phyloP scores from a whole-genome alignment of 352 stramenopile species.

The Phytophthora lateralis region DNA sequence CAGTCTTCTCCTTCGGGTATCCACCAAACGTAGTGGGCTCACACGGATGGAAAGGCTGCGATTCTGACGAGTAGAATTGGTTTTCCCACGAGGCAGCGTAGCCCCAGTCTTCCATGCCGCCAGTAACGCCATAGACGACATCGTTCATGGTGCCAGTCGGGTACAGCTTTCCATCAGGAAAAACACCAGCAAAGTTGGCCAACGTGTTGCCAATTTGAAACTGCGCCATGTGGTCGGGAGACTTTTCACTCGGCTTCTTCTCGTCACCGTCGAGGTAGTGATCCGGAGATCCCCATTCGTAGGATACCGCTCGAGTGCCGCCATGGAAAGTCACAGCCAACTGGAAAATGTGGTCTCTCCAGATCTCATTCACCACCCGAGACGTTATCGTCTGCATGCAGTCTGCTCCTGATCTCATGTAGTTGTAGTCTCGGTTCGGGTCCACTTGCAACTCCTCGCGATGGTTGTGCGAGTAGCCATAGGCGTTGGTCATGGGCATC shows the following conservation, averaged over 20 bases:
- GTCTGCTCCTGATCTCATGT: constrained; percentile 79
- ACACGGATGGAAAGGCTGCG: constrained; percentile 80
- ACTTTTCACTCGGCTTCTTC: constrained; percentile 69
- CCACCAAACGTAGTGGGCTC: constrained; percentile 89
- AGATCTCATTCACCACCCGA: constrained; percentile 97
- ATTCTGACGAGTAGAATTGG: constrained; percentile 32
- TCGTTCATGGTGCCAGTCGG: constrained; percentile 94
- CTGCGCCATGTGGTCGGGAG: constrained; percentile 79
- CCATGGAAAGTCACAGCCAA: constrained; percentile 98
- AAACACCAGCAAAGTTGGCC: constrained; percentile 71
- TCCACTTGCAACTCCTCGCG: constrained; percentile 92
- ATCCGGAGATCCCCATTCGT: constrained; percentile 97
- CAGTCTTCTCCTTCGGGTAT: constrained; percentile 90
- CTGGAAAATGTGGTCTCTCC: constrained; percentile 96
- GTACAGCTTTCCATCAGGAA: constrained; percentile 77
- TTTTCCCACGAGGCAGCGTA: constrained; percentile 94
- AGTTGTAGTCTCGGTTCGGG: constrained; percentile 99
- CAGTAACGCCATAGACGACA: constrained; percentile 95
- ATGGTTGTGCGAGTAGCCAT: constrained; percentile 89
- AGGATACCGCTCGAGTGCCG: constrained; percentile 96
- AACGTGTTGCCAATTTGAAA: constrained; percentile 65
- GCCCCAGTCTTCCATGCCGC: constrained; percentile 98
- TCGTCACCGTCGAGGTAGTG: constrained; percentile 67
- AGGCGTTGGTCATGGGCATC: constrained; percentile 94
- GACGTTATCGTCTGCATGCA: constrained; percentile 97